Percentiles rank a stretch among this genome's conserved stretches.
phyloP scores from a whole-genome alignment of 2,329 filamentous ascomycete genomes.

The Clonostachys sp. region DNA sequence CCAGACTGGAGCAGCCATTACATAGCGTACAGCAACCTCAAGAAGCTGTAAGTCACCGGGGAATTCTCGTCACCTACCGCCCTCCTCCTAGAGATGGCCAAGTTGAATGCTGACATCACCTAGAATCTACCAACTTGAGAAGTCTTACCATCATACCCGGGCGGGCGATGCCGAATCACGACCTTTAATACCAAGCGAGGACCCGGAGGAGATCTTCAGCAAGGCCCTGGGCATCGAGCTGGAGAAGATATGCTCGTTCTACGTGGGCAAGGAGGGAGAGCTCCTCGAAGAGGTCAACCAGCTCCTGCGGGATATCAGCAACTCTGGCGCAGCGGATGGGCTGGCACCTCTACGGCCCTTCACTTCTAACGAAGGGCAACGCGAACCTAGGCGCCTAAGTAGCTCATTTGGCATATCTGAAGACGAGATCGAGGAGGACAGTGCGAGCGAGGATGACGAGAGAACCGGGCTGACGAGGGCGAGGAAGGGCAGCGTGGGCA shows the following conservation, averaged over 20 bases:
- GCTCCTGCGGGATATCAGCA: slow-evolving; percentile 69
- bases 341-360: slow-evolving; percentile 22
- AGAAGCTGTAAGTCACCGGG: slow-evolving; percentile 73
- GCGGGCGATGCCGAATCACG: slow-evolving; percentile 75
- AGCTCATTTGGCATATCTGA: slow-evolving; percentile 39
- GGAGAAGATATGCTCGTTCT: slow-evolving; percentile 92
- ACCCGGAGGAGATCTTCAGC: slow-evolving; percentile 78
- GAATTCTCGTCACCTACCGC: background rate
- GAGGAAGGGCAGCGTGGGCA: slow-evolving; percentile 27
- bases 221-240: slow-evolving; percentile 82
- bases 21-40: slow-evolving; percentile 96
- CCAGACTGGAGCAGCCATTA: slow-evolving; percentile 99
- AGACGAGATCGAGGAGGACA: slow-evolving; percentile 57
- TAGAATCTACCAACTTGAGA: slow-evolving; percentile 94
- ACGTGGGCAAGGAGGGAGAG: slow-evolving; percentile 82
- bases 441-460: slow-evolving; percentile 61
- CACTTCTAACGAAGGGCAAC: slow-evolving; percentile 16
- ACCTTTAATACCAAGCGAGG: slow-evolving; percentile 69
- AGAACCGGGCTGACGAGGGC: slow-evolving; percentile 47
- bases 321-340: slow-evolving; percentile 48
- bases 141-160: slow-evolving; percentile 63
- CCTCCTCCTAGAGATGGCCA: background rate
- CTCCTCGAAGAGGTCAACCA: slow-evolving; percentile 76
- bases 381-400: slow-evolving; percentile 11
- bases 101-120: background rate